These are phyloP conservation scores for Nicotiana tabacum DNA, from an alignment of 257 asterid species.

Conservation along the genomic window DNA sequence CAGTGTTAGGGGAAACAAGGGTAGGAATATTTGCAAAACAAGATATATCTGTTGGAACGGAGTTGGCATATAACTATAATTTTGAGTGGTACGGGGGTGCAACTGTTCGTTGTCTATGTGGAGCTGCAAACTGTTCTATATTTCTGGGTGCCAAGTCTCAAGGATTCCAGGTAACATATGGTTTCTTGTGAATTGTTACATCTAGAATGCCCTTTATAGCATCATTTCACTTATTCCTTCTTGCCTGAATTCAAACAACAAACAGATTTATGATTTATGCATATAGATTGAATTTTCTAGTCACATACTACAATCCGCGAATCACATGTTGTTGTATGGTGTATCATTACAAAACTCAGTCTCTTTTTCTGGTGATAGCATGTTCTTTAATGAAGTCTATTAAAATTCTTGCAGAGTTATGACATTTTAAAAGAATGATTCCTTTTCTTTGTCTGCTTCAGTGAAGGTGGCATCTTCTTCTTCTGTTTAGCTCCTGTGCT, in stretches of 20 bases:
- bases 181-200: background rate
- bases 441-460: background rate
- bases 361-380: background rate
- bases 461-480: background rate
- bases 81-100: conserved; percentile 97
- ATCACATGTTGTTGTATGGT: background rate
- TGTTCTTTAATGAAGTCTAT: background rate
- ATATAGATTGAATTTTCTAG: background rate
- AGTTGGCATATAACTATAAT: conserved; percentile 75
- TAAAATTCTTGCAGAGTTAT: background rate
- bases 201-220: background rate
- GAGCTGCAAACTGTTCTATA: conserved; percentile 80
- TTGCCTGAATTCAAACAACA: background rate
- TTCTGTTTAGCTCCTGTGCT: background rate
- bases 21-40: conserved; percentile 84
- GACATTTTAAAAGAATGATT: background rate
- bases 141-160: conserved; percentile 97
- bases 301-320: background rate
- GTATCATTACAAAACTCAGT: background rate
- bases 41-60: conserved; percentile 65
- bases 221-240: background rate
- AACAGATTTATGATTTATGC: background rate
- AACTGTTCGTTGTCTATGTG: conserved; percentile 85
- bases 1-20: conserved; percentile 78
- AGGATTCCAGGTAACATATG: conserved; percentile 73